phyloP scores from a whole-genome alignment of 2,329 filamentous ascomycete genomes.

The Periconia macrospinosa region DNA sequence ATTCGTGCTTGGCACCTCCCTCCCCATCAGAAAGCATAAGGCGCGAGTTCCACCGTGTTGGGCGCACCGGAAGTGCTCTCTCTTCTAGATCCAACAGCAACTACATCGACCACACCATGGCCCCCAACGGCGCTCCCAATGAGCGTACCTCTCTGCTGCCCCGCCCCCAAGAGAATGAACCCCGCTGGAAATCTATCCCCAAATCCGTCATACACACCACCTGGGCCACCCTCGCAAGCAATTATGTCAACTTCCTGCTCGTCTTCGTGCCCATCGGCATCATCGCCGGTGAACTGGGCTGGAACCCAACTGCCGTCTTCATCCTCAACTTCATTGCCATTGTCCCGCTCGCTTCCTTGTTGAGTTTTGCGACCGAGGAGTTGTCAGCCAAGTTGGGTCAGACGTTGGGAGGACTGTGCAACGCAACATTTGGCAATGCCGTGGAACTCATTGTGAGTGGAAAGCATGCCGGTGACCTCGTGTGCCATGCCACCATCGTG shows the following conservation, averaged over 20 bases:
- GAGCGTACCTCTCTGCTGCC: conserved; percentile 36
- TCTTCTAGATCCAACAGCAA: conserved; percentile 3
- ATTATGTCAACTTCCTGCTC: conserved; percentile 70
- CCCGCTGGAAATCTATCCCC: conserved; percentile 28
- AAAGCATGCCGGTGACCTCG: conserved; percentile 4
- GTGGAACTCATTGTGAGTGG: conserved; percentile 71
- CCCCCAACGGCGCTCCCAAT: conserved; percentile 27
- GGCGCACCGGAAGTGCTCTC: conserved; percentile 22
- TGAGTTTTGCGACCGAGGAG: conserved; percentile 79
- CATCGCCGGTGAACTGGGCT: conserved; percentile 62
- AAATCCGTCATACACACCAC: conserved; percentile 39
- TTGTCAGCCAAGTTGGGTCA: conserved; percentile 72
- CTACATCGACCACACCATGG: conserved; percentile 7
- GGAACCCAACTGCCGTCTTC: conserved; percentile 70
- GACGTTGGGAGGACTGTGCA: conserved; percentile 72
- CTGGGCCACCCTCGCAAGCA: conserved; percentile 51
- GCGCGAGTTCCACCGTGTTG: conserved; percentile 34
- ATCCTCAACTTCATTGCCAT: conserved; percentile 80
- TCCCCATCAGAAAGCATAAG: conserved; percentile 33
- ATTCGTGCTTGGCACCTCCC: conserved; percentile 17
- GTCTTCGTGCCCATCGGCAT: conserved; percentile 76
- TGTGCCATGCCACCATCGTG: not conserved
- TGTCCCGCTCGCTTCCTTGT: conserved; percentile 71
- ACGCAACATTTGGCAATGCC: conserved; percentile 78
- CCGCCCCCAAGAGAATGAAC: conserved; percentile 10